Base-by-base conservation (phyloP, 2,329 filamentous ascomycete species). In the Stemphylium beticola region DNA sequence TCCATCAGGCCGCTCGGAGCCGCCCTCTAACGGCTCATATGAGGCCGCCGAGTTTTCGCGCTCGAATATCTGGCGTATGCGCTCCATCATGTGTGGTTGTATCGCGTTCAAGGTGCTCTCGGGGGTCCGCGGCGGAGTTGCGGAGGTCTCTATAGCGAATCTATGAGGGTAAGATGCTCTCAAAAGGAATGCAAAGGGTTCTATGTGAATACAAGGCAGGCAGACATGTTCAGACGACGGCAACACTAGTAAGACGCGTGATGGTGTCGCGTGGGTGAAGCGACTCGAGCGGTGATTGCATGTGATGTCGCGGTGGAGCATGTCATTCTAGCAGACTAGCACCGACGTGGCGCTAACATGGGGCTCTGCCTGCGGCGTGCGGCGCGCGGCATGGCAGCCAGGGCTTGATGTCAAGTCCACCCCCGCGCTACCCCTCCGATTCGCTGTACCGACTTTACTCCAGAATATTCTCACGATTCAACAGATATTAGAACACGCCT, bases 21-120 rank as follows among this genome's bases (percentile, higher is more conserved):
- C 71, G n/a, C 73, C 73, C 48, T 74, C 65, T 7, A 77, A 64
- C 14, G 73, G 72, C 59, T 77, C 74, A 57, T 77, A 77, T 2
- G 69, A 62, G n/a, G 59, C 60, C 11, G 53, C 52, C 12, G 60
- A 62, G 41, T 64, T 65, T 56, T 64, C 61, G 54, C 64, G 64
- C 60, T 63, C 65, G 45, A 75, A 67, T 12, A 75, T 49, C 14
- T 55, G 50, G 32, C 69, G 68, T 47, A 77, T 60, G 9, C 73
- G 70, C 10, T 77, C 70, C 75, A 77, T 77, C 47, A 32, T 60
- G 31, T 29, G 34, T 20, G 34, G 15, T 44, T 41, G 18, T 37
- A 40, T 39, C 41, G 58, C 37, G 37, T 37, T 49, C n/a, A 39
- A 47, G 40, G 44, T 37, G n/a, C 12, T 38, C 36, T 52, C 55